phyloP scores from a whole-genome alignment of 2,329 filamentous ascomycete species.

The Aspergillus sp. region DNA sequence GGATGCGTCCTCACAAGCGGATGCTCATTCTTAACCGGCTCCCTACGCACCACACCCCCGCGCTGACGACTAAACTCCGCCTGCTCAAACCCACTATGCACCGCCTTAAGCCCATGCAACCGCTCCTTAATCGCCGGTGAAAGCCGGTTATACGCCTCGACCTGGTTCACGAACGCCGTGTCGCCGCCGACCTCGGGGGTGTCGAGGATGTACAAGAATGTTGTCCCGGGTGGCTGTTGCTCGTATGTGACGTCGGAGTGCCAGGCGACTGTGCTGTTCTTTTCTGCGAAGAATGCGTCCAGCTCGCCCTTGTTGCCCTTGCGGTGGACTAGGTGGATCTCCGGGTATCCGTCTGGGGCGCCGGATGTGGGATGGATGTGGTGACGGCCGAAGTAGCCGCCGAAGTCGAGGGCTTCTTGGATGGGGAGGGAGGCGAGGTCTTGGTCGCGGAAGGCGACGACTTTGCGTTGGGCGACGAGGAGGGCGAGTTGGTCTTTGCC shows the following conservation, averaged over 20 bases:
- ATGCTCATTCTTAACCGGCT: slow-evolving; percentile 71
- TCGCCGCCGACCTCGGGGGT: slow-evolving; percentile 75
- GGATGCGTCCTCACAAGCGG: slow-evolving; percentile 60
- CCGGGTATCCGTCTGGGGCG: slow-evolving; percentile 67
- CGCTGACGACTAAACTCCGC: slow-evolving; percentile 62
- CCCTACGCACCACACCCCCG: slow-evolving; percentile 68
- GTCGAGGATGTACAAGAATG: slow-evolving; percentile 81
- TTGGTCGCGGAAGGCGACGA: slow-evolving; percentile 51
- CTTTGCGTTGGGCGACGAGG: slow-evolving; percentile 35
- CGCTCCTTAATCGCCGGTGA: slow-evolving; percentile 74
- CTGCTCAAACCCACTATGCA: slow-evolving; percentile 79
- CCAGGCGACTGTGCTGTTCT: slow-evolving; percentile 79
- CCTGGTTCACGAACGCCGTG: slow-evolving; percentile 75
- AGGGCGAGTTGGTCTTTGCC: slow-evolving; percentile 36
- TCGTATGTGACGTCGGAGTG: slow-evolving; percentile 87
- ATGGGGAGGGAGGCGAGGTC: slow-evolving; percentile 70
- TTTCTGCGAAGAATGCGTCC: slow-evolving; percentile 61
- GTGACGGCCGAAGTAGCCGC: slow-evolving; percentile 73
- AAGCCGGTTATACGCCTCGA: slow-evolving; percentile 74
- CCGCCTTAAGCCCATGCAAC: slow-evolving; percentile 73
- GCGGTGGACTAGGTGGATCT: slow-evolving; percentile 74
- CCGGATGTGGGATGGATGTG: slow-evolving; percentile 80
- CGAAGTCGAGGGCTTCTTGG: slow-evolving; percentile 65
- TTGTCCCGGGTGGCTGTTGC: slow-evolving; percentile 82
- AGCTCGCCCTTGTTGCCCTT: slow-evolving; percentile 60